phyloP scores from a whole-genome alignment of 345 rosid species.

The Cardamine resedifolia region DNA sequence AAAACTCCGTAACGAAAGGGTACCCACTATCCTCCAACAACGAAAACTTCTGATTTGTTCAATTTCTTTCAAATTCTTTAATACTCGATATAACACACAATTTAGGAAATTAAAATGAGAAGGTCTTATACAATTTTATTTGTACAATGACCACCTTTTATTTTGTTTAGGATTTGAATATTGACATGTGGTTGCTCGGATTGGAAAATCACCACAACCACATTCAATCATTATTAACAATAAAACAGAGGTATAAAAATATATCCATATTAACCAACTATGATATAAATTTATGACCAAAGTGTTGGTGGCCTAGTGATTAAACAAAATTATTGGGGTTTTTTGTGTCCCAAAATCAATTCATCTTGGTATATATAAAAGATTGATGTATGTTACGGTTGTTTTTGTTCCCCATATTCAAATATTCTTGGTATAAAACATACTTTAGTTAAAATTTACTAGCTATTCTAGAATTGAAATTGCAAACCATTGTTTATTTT shows the following conservation, averaged over 20 bases:
- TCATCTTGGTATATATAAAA: too few relatives aligned
- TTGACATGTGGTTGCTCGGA: not conserved
- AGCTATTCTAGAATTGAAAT: too few relatives aligned
- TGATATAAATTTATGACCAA: too few relatives aligned
- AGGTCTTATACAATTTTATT: not conserved
- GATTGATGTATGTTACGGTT: too few relatives aligned
- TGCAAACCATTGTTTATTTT: too few relatives aligned
- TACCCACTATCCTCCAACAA: not conserved
- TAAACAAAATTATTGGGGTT: too few relatives aligned
- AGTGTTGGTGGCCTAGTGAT: too few relatives aligned
- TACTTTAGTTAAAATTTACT: too few relatives aligned
- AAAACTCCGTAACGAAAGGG: not conserved
- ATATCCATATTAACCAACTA: not conserved
- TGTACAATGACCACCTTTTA: not conserved
- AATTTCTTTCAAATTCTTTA: not conserved
- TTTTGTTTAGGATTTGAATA: not conserved
- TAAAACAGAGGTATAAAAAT: not conserved
- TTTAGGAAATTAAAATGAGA: not conserved
- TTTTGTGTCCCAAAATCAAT: too few relatives aligned
- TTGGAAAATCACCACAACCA: not conserved
- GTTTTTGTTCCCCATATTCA: too few relatives aligned
- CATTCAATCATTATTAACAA: not conserved
- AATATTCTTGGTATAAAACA: too few relatives aligned
- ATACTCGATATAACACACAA: not conserved
- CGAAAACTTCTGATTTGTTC: slow-evolving; percentile 11